Evolutionary conservation across 129 eudicot species (phyloP).

Genomic region (Mikania micrantha): DNA sequence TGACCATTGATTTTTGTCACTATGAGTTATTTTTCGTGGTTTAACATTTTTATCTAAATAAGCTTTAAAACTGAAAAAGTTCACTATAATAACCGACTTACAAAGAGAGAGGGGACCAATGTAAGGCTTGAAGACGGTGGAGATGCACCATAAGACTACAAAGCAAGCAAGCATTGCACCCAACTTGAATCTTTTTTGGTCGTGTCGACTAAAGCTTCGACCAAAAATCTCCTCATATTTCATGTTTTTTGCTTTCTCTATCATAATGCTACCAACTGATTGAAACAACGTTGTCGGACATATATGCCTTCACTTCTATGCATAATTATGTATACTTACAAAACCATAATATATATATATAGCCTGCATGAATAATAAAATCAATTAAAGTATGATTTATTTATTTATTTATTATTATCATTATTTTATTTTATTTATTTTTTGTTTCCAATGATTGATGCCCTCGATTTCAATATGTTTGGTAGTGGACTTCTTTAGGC

Average conservation of each 20-base stretch:
- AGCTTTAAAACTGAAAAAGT: neutral
- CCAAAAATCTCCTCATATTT: slow-evolving; percentile 30
- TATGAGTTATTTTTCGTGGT: too few relatives aligned
- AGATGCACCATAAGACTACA: slow-evolving; percentile 32
- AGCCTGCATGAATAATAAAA: neutral
- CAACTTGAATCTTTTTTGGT: slow-evolving; percentile 36
- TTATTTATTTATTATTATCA: neutral
- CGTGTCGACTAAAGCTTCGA: slow-evolving; percentile 48
- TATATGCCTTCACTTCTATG: neutral
- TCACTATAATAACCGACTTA: slow-evolving; percentile 3
- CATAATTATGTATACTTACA: too few relatives aligned
- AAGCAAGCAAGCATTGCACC: slow-evolving; percentile 44
- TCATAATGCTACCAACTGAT: neutral
- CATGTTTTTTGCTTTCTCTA: neutral
- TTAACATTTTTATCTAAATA: too few relatives aligned
- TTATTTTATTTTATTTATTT: too few relatives aligned
- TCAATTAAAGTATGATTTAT: neutral
- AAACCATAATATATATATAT: slow-evolving; percentile 1
- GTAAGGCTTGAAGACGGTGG: slow-evolving; percentile 44
- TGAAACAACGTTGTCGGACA: neutral
- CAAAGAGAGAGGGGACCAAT: slow-evolving; percentile 28
- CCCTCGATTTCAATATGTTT: slow-evolving; percentile 21
- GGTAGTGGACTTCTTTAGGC: slow-evolving; percentile 18
- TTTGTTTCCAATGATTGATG: too few relatives aligned
- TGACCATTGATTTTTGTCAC: too few relatives aligned